These are phyloP conservation scores for Podila minutissima DNA, from an alignment of 192 early-diverging fungal genomes.

Conservation along the genomic window DNA sequence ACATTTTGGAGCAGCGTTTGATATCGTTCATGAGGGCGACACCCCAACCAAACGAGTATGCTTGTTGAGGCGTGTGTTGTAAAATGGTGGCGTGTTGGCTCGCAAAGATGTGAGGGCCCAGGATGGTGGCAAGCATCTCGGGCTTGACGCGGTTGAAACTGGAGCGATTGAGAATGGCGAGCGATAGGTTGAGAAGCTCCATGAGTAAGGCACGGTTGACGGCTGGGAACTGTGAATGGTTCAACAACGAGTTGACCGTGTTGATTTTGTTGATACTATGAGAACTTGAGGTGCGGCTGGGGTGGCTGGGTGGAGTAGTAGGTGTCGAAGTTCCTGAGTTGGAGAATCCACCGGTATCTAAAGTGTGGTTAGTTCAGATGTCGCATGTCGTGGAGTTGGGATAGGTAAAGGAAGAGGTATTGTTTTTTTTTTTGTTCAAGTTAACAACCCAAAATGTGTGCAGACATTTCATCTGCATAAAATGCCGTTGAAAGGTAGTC, in stretches of 20 bases:
- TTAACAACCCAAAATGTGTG: background rate
- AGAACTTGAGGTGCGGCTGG: background rate
- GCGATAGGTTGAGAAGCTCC: slow-evolving; percentile 43
- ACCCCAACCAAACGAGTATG: slow-evolving; percentile 46
- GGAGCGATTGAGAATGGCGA: slow-evolving; percentile 44
- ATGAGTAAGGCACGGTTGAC: slow-evolving; percentile 41
- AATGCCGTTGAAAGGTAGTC: background rate
- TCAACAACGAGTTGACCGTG: slow-evolving; percentile 37
- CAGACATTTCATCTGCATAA: background rate
- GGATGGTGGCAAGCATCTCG: slow-evolving; percentile 45
- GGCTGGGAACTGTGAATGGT: slow-evolving; percentile 37
- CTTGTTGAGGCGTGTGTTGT: slow-evolving; percentile 43
- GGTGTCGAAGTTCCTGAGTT: slow-evolving; percentile 20
- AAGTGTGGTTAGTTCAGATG: no score
- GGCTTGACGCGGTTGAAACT: slow-evolving; percentile 44
- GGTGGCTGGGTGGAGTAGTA: background rate
- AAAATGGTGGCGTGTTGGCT: slow-evolving; percentile 44
- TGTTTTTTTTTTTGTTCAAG: background rate
- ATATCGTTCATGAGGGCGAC: slow-evolving; percentile 42
- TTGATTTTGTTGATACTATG: slow-evolving; percentile 37
- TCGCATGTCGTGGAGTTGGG: no score
- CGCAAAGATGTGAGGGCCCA: slow-evolving; percentile 46
- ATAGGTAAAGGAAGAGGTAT: background rate
- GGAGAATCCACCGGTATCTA: background rate
- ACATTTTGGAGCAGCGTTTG: slow-evolving; percentile 49